These are phyloP conservation scores for Euphorbia tirucalli DNA, from an alignment of 345 rosid genomes.

Conservation along the genomic window DNA sequence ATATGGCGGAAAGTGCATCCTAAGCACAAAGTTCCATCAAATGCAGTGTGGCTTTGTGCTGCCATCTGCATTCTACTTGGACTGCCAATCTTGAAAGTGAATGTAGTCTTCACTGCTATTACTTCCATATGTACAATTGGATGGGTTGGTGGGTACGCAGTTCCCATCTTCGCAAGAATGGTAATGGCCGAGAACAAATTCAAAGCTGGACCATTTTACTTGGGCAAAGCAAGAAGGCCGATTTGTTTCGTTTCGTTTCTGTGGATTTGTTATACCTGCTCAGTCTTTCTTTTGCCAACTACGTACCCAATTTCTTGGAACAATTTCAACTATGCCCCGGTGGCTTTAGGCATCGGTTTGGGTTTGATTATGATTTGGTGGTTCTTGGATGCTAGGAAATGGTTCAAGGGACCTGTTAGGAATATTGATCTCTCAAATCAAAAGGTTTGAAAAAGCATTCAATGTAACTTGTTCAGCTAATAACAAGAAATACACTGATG, in stretches of 20 bases:
- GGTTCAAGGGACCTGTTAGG: slow-evolving; percentile 66
- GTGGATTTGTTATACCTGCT: slow-evolving; percentile 66
- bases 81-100: no score
- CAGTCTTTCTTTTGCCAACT: slow-evolving; percentile 56
- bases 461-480: neutral
- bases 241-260: slow-evolving; percentile 50
- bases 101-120: slow-evolving; percentile 58
- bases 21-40: slow-evolving; percentile 54
- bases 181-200: slow-evolving; percentile 57
- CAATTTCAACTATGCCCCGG: slow-evolving; percentile 59
- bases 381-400: slow-evolving; percentile 51
- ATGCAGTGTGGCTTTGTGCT: slow-evolving; percentile 63
- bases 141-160: slow-evolving; percentile 65
- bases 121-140: slow-evolving; percentile 62
- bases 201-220: slow-evolving; percentile 54
- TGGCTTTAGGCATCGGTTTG: slow-evolving; percentile 43
- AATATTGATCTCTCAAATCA: slow-evolving; percentile 43
- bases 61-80: slow-evolving; percentile 56
- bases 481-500: no score
- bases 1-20: slow-evolving; percentile 58
- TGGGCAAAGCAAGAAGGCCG: slow-evolving; percentile 55
- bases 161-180: slow-evolving; percentile 59
- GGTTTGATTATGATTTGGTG: slow-evolving; percentile 74
- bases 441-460: slow-evolving; percentile 20
- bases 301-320: slow-evolving; percentile 47